Percentiles rank a stretch among this genome's conserved stretches.
These are phyloP conservation scores for Amoebophrya sp. DNA, from an alignment of 169 alveolate species.

Conservation along the genomic window DNA sequence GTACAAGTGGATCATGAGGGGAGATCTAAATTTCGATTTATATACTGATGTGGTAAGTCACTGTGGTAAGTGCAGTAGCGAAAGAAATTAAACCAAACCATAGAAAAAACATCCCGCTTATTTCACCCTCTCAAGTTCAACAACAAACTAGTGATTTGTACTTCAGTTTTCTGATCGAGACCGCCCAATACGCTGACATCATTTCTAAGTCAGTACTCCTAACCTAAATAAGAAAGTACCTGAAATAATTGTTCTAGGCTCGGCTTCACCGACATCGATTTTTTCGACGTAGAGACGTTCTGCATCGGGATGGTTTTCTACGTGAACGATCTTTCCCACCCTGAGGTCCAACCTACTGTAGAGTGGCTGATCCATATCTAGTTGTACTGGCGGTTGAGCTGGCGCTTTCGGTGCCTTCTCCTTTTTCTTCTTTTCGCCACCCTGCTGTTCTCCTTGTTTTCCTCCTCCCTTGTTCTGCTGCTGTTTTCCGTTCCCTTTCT, in stretches of 20 bases:
- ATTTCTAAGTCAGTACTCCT: too few species aligned
- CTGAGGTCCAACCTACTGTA: constrained; percentile 32
- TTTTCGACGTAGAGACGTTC: constrained; percentile 35
- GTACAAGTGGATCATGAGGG: neutral
- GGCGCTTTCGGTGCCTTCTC: neutral
- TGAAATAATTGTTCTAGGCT: neutral
- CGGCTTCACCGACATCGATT: constrained; percentile 21
- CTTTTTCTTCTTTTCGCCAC: neutral
- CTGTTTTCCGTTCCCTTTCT: neutral
- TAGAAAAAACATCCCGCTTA: too few species aligned
- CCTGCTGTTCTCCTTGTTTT: too few species aligned
- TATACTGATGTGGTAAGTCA: too few species aligned
- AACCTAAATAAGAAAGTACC: neutral
- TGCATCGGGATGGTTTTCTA: constrained; percentile 32
- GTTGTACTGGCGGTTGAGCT: neutral
- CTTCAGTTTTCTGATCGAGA: too few species aligned
- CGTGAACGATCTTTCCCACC: constrained; percentile 37
- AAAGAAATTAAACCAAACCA: too few species aligned
- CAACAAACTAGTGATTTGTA: too few species aligned
- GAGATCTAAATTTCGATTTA: too few species aligned
- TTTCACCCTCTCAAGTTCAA: too few species aligned
- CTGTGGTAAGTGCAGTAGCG: too few species aligned
- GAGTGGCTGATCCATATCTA: constrained; percentile 34
- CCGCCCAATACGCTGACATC: too few species aligned
- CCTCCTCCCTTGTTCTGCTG: neutral